phyloP scores from a whole-genome alignment of 441 rosid species.

The Populus trichocarpa region DNA sequence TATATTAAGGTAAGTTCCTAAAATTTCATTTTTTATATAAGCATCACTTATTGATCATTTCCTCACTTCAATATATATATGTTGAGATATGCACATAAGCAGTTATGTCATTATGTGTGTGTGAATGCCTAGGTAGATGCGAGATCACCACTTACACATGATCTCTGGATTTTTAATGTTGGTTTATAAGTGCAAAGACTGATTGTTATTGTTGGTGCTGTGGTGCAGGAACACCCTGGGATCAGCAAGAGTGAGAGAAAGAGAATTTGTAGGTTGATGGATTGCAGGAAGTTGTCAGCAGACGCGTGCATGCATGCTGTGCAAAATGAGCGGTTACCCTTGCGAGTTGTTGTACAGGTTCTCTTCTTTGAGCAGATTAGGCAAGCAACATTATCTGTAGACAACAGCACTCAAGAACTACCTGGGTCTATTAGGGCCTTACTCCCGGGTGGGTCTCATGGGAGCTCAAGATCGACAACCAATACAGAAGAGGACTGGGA shows the following conservation, averaged over 20 bases:
- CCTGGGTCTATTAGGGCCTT: slow-evolving; percentile 45
- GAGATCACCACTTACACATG: neutral
- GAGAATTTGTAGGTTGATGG: slow-evolving; percentile 75
- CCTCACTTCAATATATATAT: neutral
- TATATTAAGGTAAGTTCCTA: slow-evolving; percentile 64
- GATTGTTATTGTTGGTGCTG: slow-evolving; percentile 3
- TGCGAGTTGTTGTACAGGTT: slow-evolving; percentile 87
- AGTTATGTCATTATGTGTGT: neutral
- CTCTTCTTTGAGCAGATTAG: slow-evolving; percentile 85
- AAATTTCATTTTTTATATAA: neutral
- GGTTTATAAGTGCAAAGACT: neutral
- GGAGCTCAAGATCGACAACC: slow-evolving; percentile 34
- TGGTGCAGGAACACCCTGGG: slow-evolving; percentile 64
- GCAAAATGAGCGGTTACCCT: slow-evolving; percentile 76
- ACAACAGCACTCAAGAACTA: slow-evolving; percentile 50
- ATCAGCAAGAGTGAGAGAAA: slow-evolving; percentile 76
- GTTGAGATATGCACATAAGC: too few species aligned
- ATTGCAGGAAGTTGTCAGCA: slow-evolving; percentile 67
- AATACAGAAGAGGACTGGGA: slow-evolving; percentile 61
- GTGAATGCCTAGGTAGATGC: too few species aligned
- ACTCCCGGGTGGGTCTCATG: slow-evolving; percentile 54
- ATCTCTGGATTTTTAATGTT: neutral
- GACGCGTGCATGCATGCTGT: slow-evolving; percentile 82
- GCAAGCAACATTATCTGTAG: slow-evolving; percentile 49
- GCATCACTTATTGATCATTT: neutral